Percentiles rank a stretch among this genome's conserved stretches.
These are phyloP conservation scores for Pichia kudriavzevii DNA, from an alignment of 1,139 yeast species.

Conservation along the genomic window DNA sequence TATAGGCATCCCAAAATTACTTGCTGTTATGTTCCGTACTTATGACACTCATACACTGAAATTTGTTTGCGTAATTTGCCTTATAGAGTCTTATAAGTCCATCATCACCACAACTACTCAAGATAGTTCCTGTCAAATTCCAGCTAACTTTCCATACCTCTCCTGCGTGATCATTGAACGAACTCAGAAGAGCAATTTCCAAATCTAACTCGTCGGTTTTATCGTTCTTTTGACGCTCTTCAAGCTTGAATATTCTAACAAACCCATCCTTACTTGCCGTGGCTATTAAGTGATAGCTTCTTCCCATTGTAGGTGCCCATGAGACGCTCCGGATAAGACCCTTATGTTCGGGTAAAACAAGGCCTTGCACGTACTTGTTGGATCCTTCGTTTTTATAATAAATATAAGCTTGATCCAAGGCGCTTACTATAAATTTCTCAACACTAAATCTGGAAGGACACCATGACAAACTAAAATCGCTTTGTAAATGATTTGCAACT, in stretches of 20 bases:
- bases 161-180: constrained; percentile 33
- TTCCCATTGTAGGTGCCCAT: constrained; percentile 98
- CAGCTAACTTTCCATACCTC: constrained; percentile 96
- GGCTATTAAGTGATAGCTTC: constrained; percentile 80
- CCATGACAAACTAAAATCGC: constrained; percentile 87
- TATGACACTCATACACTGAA: constrained; percentile 87
- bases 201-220: constrained; percentile 9
- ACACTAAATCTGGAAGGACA: constrained; percentile 81
- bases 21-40: constrained; percentile 42
- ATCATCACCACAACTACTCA: constrained; percentile 93
- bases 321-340: constrained; percentile 84
- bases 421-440: constrained; percentile 79
- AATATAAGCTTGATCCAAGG: constrained; percentile 79
- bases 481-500: constrained; percentile 66
- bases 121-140: constrained; percentile 88
- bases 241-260: constrained; percentile 75
- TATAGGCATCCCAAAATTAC: not conserved
- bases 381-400: constrained; percentile 47
- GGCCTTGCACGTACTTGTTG: constrained; percentile 37
- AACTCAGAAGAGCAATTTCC: constrained; percentile 43
- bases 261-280: constrained; percentile 95
- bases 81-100: constrained; percentile 92
- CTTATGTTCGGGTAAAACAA: constrained; percentile 62
- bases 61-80: constrained; percentile 74
- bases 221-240: constrained; percentile 30